Conservation (phyloP, 2,329 filamentous ascomycete genomes). For the Colletotrichum theobromicola region DNA sequence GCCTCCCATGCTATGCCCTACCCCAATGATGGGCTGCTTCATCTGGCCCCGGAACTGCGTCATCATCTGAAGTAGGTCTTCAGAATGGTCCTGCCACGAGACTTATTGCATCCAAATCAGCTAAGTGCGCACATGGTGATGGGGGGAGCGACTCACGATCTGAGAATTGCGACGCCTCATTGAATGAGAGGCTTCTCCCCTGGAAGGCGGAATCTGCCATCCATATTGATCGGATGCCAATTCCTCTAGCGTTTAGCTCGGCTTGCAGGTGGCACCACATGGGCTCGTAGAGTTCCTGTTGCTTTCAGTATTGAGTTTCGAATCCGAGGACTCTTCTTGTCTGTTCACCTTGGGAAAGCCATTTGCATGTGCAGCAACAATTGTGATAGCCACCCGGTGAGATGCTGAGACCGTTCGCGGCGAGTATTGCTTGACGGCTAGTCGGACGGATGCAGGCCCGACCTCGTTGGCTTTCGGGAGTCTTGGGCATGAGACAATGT, state of each 20-base stretch:
- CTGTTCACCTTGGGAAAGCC: not conserved
- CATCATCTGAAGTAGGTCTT: not conserved
- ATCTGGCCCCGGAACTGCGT: not conserved
- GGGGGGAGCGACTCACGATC: not conserved
- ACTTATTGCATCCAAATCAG: not conserved
- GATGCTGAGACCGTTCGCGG: not conserved
- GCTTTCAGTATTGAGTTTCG: not conserved
- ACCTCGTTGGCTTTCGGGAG: not conserved
- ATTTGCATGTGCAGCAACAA: not conserved
- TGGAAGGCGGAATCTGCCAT: not conserved
- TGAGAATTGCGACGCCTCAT: not conserved
- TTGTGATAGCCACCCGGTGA: not conserved
- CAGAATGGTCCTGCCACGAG: not conserved
- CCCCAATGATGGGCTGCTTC: not conserved
- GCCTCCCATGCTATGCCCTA: not conserved
- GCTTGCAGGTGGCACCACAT: not conserved
- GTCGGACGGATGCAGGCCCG: not conserved
- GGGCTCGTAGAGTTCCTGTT: not conserved
- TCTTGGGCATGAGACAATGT: not conserved
- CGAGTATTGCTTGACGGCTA: not conserved
- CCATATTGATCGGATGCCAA: not conserved
- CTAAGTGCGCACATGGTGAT: fast-evolving
- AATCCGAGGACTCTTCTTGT: not conserved
- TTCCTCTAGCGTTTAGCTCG: not conserved
- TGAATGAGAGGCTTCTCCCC: not conserved